Percentiles rank a stretch among this genome's conserved stretches.
phyloP scores from a whole-genome alignment of 2,329 filamentous ascomycete species.

The Diaporthe destruens region DNA sequence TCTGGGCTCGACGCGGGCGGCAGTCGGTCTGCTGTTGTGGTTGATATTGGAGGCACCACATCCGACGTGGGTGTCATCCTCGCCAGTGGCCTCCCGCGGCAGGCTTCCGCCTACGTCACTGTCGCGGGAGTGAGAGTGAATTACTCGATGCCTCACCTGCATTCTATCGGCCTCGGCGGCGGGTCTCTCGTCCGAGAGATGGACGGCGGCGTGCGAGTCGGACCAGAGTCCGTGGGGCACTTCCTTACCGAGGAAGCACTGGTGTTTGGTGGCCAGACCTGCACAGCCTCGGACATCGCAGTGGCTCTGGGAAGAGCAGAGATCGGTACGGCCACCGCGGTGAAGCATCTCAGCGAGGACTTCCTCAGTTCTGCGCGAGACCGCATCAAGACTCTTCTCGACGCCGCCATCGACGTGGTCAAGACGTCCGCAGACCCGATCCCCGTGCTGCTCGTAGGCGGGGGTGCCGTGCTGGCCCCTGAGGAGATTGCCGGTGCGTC shows the following conservation, averaged over 20 bases:
- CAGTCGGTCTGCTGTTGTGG: conserved; percentile 53
- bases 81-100: conserved; percentile 61
- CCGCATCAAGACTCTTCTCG: conserved; percentile 43
- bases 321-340: conserved; percentile 56
- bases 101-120: conserved; percentile 59
- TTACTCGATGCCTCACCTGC: conserved; percentile 52
- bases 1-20: conserved; percentile 54
- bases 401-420: conserved; percentile 46
- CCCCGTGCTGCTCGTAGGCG: conserved; percentile 57
- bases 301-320: conserved; percentile 58
- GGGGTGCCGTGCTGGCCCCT: conserved; percentile 57
- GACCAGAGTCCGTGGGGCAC: conserved; percentile 64
- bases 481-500: conserved; percentile 51
- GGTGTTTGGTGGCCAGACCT: conserved; percentile 60
- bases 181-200: conserved; percentile 55
- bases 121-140: conserved; percentile 62
- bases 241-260: conserved; percentile 59
- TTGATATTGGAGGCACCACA: conserved; percentile 68
- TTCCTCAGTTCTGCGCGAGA: conserved; percentile 47
- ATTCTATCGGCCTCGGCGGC: conserved; percentile 58
- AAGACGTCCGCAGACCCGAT: conserved; percentile 47
- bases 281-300: conserved; percentile 62
- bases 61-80: conserved; percentile 64
- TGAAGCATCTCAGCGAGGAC: conserved; percentile 35
- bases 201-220: conserved; percentile 53